Percentiles rank a stretch among this genome's conserved stretches.
Evolutionary conservation across 768 basidiomycete genomes (phyloP).

Genomic region (Asterophora lycoperdoides): DNA sequence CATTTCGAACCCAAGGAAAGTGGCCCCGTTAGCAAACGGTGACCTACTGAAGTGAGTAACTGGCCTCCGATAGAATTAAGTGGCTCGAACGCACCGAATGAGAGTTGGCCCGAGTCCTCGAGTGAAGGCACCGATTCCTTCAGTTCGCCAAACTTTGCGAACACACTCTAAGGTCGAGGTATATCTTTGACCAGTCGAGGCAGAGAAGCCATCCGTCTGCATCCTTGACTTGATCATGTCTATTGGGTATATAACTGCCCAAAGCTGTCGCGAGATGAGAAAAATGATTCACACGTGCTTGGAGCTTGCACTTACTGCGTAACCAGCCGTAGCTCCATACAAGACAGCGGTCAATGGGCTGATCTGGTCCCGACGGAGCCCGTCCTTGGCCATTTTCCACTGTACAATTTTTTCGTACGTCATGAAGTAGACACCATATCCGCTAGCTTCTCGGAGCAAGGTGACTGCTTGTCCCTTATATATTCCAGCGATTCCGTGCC

Average conservation of each 20-base stretch:
- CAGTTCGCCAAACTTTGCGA: constrained; percentile 74
- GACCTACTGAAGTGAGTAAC: constrained; percentile 45
- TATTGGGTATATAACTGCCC: constrained; percentile 93
- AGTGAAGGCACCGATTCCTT: constrained; percentile 84
- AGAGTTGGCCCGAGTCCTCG: constrained; percentile 90
- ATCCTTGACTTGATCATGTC: constrained; percentile 96
- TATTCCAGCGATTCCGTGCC: constrained; percentile 76
- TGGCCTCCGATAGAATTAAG: neutral
- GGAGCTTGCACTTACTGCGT: constrained; percentile 56
- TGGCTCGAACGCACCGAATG: constrained; percentile 55
- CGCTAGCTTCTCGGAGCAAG: constrained; percentile 74
- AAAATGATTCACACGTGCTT: constrained; percentile 1
- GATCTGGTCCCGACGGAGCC: constrained; percentile 72
- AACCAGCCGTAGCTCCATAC: constrained; percentile 91
- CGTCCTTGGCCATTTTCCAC: constrained; percentile 71
- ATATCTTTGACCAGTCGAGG: constrained; percentile 77
- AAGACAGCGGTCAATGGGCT: constrained; percentile 72
- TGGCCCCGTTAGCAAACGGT: constrained; percentile 95
- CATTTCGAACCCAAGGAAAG: constrained; percentile 94
- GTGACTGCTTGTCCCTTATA: constrained; percentile 94
- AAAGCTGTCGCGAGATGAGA: constrained; percentile 47
- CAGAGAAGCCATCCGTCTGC: constrained; percentile 88
- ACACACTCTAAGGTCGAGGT: constrained; percentile 79
- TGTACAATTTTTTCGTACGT: constrained; percentile 92
- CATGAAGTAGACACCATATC: constrained; percentile 87